A percentile compares a stretch with the other conserved stretches of the same genome.
Evolutionary conservation across 2,329 filamentous ascomycete genomes (phyloP).

Genomic region (Fusarium pininemorale): DNA sequence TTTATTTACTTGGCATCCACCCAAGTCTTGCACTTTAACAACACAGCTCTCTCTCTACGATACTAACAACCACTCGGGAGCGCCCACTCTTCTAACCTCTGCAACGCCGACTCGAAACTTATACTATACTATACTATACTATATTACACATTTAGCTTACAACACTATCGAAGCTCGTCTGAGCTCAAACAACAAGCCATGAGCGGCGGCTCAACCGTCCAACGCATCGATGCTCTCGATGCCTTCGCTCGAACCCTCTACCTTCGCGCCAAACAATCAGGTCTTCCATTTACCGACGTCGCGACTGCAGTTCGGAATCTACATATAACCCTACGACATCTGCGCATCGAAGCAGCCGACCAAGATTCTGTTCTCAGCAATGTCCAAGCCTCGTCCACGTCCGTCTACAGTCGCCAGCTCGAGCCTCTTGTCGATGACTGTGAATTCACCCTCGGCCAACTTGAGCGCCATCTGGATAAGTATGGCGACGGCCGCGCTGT

Average conservation of each 20-base stretch:
- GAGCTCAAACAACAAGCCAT: slow-evolving; percentile 40
- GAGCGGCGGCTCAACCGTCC: slow-evolving; percentile 47
- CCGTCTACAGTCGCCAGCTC: slow-evolving; percentile 60
- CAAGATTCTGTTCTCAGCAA: slow-evolving; percentile 64
- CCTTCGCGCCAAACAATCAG: slow-evolving; percentile 58
- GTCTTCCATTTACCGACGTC: slow-evolving; percentile 60
- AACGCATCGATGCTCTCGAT: slow-evolving; percentile 65
- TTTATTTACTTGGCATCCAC: slow-evolving; percentile 6
- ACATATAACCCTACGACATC: slow-evolving; percentile 64
- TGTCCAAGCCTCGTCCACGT: slow-evolving; percentile 45
- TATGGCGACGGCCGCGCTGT: slow-evolving; percentile 47
- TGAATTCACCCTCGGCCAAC: slow-evolving; percentile 63
- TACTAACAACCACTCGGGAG: not conserved
- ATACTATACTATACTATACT: not conserved
- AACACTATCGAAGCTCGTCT: slow-evolving; percentile 10
- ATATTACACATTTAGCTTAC: not conserved
- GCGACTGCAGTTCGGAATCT: slow-evolving; percentile 61
- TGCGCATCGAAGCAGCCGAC: slow-evolving; percentile 67
- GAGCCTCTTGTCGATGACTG: slow-evolving; percentile 63
- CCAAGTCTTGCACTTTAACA: not conserved
- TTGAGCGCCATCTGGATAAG: slow-evolving; percentile 62
- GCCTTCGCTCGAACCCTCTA: slow-evolving; percentile 65
- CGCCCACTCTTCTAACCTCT: not conserved
- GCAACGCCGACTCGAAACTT: not conserved
- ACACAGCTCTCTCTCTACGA: not conserved